Percentiles rank a stretch among this genome's conserved stretches.
These are phyloP conservation scores for Trypanosoma brucei DNA, from an alignment of 208 protist species.

Conservation along the genomic window DNA sequence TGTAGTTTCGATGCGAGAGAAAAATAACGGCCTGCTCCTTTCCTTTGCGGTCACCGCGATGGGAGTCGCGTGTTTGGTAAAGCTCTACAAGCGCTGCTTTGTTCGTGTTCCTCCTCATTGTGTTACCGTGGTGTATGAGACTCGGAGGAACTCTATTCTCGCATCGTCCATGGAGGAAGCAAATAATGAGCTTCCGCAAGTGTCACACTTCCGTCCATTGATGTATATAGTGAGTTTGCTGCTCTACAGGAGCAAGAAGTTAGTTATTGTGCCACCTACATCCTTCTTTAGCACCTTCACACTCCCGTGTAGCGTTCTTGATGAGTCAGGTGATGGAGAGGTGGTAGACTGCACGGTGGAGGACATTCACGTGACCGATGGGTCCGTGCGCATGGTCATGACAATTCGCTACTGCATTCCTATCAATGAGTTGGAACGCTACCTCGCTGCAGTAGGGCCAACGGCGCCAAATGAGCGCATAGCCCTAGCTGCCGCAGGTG, in stretches of 20 bases:
- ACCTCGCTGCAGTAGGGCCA: slow-evolving; percentile 72
- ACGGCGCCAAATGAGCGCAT: slow-evolving; percentile 70
- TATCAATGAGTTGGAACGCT: slow-evolving; percentile 72
- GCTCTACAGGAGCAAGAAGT: slow-evolving; percentile 37
- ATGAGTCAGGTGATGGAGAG: slow-evolving; percentile 37
- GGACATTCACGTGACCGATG: slow-evolving; percentile 52
- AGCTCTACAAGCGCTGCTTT: slow-evolving; percentile 44
- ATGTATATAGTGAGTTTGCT: slow-evolving; percentile 47
- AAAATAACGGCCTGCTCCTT: slow-evolving; percentile 20
- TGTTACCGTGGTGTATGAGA: slow-evolving; percentile 83
- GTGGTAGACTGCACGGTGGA: slow-evolving; percentile 55
- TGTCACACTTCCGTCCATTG: slow-evolving; percentile 44
- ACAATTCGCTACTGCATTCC: slow-evolving; percentile 66
- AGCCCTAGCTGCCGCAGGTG: slow-evolving; percentile 43
- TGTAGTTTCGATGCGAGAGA: background rate
- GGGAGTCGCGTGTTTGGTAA: slow-evolving; percentile 43
- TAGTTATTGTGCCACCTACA: slow-evolving; percentile 57
- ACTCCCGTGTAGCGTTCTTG: slow-evolving; percentile 50
- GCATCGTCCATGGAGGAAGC: slow-evolving; percentile 54
- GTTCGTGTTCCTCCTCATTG: slow-evolving; percentile 54
- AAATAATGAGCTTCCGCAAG: slow-evolving; percentile 26
- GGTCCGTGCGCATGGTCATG: slow-evolving; percentile 57
- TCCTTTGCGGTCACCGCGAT: slow-evolving; percentile 35
- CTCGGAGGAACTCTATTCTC: slow-evolving; percentile 56
- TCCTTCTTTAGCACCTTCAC: slow-evolving; percentile 79